phyloP scores from a whole-genome alignment of 208 protist genomes.

The Phytomonas serpens region DNA sequence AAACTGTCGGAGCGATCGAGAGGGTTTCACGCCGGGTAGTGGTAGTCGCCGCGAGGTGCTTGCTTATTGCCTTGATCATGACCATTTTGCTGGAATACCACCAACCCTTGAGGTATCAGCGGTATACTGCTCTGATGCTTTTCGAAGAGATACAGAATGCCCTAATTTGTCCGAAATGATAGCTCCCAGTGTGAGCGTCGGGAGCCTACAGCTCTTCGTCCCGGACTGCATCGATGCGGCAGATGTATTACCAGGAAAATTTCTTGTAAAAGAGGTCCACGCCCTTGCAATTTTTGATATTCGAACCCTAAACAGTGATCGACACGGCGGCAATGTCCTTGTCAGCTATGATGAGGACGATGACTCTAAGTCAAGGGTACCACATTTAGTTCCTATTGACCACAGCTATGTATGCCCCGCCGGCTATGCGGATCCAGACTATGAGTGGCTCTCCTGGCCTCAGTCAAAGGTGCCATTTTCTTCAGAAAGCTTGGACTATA shows the following conservation, averaged over 20 bases:
- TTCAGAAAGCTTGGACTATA: slow-evolving; percentile 30
- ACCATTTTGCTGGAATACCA: slow-evolving; percentile 48
- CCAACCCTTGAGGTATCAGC: slow-evolving; percentile 45
- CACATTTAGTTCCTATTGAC: slow-evolving; percentile 74
- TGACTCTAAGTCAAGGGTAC: neutral
- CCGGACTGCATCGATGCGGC: slow-evolving; percentile 42
- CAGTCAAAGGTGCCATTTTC: slow-evolving; percentile 64
- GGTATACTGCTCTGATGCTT: slow-evolving; percentile 4
- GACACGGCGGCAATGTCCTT: slow-evolving; percentile 71
- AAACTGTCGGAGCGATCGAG: slow-evolving; percentile 33
- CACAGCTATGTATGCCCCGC: slow-evolving; percentile 79
- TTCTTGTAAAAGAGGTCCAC: slow-evolving; percentile 52
- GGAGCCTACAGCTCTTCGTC: slow-evolving; percentile 53
- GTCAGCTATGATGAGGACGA: slow-evolving; percentile 21
- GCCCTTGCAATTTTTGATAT: slow-evolving; percentile 72
- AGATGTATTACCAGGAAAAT: slow-evolving; percentile 48
- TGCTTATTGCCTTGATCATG: slow-evolving; percentile 59
- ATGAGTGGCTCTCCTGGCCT: slow-evolving; percentile 78
- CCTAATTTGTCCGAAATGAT: neutral
- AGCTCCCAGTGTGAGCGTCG: slow-evolving; percentile 9
- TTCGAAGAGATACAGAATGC: neutral
- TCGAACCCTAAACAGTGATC: slow-evolving; percentile 65
- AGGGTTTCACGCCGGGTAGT: slow-evolving; percentile 44
- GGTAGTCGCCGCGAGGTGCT: slow-evolving; percentile 61
- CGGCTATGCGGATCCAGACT: slow-evolving; percentile 67